phyloP scores from a whole-genome alignment of 140 eudicot species.

The Anethum foeniculum region DNA sequence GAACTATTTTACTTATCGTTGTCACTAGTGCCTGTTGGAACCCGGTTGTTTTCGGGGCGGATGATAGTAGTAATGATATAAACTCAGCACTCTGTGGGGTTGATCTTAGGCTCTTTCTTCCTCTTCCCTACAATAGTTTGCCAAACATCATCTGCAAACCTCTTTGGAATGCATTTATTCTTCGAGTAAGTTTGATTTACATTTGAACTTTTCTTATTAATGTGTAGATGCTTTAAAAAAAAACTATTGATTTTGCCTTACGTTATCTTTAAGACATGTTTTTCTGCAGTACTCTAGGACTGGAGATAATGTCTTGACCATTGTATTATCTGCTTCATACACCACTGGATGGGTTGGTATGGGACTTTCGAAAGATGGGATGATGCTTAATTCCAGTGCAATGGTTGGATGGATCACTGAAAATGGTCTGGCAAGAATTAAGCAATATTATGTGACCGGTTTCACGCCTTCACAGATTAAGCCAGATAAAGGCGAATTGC shows the following conservation, averaged over 20 bases:
- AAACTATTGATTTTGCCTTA: background rate
- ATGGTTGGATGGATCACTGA: conserved; percentile 89
- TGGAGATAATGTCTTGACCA: conserved; percentile 59
- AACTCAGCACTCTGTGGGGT: conserved; percentile 32
- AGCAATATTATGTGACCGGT: conserved; percentile 59
- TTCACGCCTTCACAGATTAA: conserved; percentile 43
- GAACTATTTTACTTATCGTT: conserved; percentile 1
- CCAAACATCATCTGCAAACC: conserved; percentile 57
- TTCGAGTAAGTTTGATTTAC: conserved; percentile 39
- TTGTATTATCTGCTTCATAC: conserved; percentile 69
- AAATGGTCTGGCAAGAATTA: conserved; percentile 61
- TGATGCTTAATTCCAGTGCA: conserved; percentile 85
- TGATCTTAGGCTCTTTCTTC: conserved; percentile 53
- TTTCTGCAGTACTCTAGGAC: conserved; percentile 59
- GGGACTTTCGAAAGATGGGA: conserved; percentile 78
- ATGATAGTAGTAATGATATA: background rate
- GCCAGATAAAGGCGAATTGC: conserved; percentile 66
- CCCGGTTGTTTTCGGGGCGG: background rate
- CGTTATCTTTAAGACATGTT: background rate
- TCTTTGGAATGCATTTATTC: conserved; percentile 66
- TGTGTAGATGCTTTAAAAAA: background rate
- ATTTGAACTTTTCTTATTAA: background rate
- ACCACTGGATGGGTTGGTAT: conserved; percentile 91
- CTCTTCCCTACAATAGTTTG: conserved; percentile 66
- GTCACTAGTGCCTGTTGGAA: background rate